Base-by-base conservation (phyloP, 2,329 filamentous ascomycete genomes). In the Ophiostoma perfectum region DNA sequence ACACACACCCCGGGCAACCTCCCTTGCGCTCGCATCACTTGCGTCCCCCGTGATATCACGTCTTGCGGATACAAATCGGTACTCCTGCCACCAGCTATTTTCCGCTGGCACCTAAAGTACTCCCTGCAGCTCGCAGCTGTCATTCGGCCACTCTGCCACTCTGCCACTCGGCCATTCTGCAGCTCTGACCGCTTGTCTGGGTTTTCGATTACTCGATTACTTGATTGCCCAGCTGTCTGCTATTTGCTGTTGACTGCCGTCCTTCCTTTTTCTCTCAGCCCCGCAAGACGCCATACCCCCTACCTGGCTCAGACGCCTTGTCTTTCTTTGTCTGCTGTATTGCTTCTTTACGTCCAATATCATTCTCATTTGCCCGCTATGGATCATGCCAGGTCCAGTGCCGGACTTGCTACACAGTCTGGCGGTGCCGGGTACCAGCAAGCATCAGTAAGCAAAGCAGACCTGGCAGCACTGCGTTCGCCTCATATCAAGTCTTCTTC, bases 311-410 rank as follows among this genome's bases (percentile, higher is more conserved):
- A 27, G n/a, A 27, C 49, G 49, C 49, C 49, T 52, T 44, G 49
- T 45, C 44, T 65, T 39, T 42, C 27, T 18, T 64, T 64, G 36
- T 55, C 49, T 55, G 38, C n/a, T 68, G 12, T 45, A 9, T 41
- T 55, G 49, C 18, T 55, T 27, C n/a, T 55, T 27, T 14, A 18
- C 16, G 16, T 16, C 49, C 49, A 27, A 55, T 55, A 55, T 41
- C 38, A 39, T 18, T 52, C 6, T 36, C 52, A 52, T 66, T 64
- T 45, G 55, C 58, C 63, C 62, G 47, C 63, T 45, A 72, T 72
- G 71, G 68, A 72, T 70, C 44, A 71, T 68, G 70, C 67, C 68
- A 70, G 68, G 55, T 38, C 55, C 55, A 60, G 27, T 38, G 55
- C 55, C 27, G 55, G 55, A 11, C 27, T 60, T 9, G n/a, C 27